These are phyloP conservation scores for Flammula alnicola DNA, from an alignment of 1,284 basidiomycete genomes.

Conservation along the genomic window DNA sequence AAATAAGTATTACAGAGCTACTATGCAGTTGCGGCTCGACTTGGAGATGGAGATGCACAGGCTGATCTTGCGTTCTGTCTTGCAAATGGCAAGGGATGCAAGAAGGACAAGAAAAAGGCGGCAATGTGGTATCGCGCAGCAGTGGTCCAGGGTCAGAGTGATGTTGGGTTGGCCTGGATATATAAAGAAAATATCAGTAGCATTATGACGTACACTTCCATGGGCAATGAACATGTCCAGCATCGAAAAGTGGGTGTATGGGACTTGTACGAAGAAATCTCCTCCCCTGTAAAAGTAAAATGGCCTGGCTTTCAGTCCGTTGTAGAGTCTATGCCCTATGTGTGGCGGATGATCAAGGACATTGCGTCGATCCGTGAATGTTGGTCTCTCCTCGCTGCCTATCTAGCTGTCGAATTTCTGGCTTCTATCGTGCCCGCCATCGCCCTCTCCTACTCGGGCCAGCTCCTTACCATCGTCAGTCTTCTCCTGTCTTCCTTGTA, in stretches of 20 bases:
- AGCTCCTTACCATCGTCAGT: constrained; percentile 68
- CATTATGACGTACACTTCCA: neutral
- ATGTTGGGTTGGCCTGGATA: constrained; percentile 86
- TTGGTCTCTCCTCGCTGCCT: constrained; percentile 52
- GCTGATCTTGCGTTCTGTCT: constrained; percentile 85
- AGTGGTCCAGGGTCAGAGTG: constrained; percentile 80
- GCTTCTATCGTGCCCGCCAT: constrained; percentile 66
- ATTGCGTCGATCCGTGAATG: constrained; percentile 58
- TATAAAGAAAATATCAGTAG: constrained; percentile 79
- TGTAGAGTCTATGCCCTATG: too few relatives aligned
- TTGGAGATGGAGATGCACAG: constrained; percentile 89
- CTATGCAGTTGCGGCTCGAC: constrained; percentile 80
- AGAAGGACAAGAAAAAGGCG: constrained; percentile 86
- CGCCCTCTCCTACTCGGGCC: constrained; percentile 72
- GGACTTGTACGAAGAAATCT: too few relatives aligned
- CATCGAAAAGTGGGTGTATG: too few relatives aligned
- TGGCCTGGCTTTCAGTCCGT: too few relatives aligned
- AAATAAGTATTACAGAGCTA: constrained; percentile 68
- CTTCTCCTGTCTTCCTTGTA: too few relatives aligned
- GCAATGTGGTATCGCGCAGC: constrained; percentile 91
- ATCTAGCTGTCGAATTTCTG: constrained; percentile 49
- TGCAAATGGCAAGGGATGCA: constrained; percentile 86
- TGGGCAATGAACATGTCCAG: too few relatives aligned
- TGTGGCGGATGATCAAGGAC: constrained; percentile 70
- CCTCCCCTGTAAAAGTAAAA: too few relatives aligned